A percentile compares a stretch with the other conserved stretches of the same genome.
Evolutionary conservation across 2,329 filamentous ascomycete genomes (phyloP).

Genomic region (Stachybotrys echinatus): DNA sequence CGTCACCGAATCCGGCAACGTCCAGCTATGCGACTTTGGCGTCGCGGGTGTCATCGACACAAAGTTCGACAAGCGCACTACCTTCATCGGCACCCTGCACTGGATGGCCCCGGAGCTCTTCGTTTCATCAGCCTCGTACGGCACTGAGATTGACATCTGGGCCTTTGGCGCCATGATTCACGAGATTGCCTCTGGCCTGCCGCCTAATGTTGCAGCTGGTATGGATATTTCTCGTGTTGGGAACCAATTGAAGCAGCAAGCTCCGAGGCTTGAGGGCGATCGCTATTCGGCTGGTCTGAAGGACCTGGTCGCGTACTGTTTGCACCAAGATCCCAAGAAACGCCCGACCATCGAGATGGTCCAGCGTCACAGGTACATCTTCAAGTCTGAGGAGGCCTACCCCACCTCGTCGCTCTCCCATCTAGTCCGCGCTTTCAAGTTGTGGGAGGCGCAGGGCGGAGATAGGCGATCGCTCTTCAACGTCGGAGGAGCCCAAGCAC

Average conservation of each 20-base stretch:
- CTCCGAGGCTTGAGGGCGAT: slow-evolving; percentile 65
- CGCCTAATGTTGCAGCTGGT: slow-evolving; percentile 60
- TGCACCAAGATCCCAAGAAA: slow-evolving; percentile 62
- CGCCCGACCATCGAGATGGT: slow-evolving; percentile 67
- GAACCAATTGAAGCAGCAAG: slow-evolving; percentile 52
- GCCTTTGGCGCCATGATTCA: slow-evolving; percentile 77
- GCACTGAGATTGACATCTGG: slow-evolving; percentile 76
- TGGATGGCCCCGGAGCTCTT: slow-evolving; percentile 85
- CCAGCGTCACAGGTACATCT: slow-evolving; percentile 64
- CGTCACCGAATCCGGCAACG: slow-evolving; percentile 68
- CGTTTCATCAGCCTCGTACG: slow-evolving; percentile 58
- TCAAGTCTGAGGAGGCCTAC: slow-evolving; percentile 55
- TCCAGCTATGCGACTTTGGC: slow-evolving; percentile 82
- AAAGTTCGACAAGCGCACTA: slow-evolving; percentile 70
- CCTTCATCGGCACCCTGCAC: slow-evolving; percentile 76
- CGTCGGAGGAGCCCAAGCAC: slow-evolving; percentile 51
- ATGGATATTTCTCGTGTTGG: slow-evolving; percentile 44
- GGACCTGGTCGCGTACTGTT: slow-evolving; percentile 66
- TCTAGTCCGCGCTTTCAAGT: slow-evolving; percentile 65
- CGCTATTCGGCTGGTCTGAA: slow-evolving; percentile 65
- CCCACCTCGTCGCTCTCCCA: slow-evolving; percentile 59
- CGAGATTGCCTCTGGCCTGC: slow-evolving; percentile 74
- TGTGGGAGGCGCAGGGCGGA: slow-evolving; percentile 72
- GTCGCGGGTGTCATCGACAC: slow-evolving; percentile 74
- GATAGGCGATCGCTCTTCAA: slow-evolving; percentile 61